Base-by-base conservation (phyloP, 352 stramenopile genomes). In the Globisporangium perplexum region DNA sequence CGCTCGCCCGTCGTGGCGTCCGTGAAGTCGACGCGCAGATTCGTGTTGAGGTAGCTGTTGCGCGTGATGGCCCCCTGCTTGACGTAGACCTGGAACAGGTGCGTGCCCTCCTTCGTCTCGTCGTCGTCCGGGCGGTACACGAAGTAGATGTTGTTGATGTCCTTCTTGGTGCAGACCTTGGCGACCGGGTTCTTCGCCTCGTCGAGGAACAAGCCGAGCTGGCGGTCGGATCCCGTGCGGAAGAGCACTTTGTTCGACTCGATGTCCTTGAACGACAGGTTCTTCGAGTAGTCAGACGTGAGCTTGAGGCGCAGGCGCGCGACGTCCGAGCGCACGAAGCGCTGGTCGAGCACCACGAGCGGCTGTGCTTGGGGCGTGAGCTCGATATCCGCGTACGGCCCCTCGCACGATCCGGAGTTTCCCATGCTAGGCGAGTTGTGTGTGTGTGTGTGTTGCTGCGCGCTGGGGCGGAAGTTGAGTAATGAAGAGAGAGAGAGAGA, bases 11-110 rank as follows among this genome's bases (percentile, higher is more conserved):
- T 58, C 12, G 52, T 47, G 22, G 42, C 17, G 20, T 58, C 52
- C 15, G 31, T 52, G 23, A 58, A 58, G 43, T 58, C 52, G 23
- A 52, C 52, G 2, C 52, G 43, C 42, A 58, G 14, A 4, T 46
- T 15, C 33, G 33, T 52, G 22, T 58, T 43, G 15, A 52, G 43
- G 44, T 58, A 58, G 4, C 22, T 23, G 4, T 14, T 39, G 31
- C 28, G 42, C 6, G 23, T 52, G 10, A 11, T 36, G 17, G 36
- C 22, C 0, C 43, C 31, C 33, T 58, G 43, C 43, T 50, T 50
- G 43, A 58, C 44, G 30, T 58, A 58, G 17, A 58, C n/a, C 24
- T 58, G 52, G 1, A 58, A 30, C 11, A 57, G 26, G 18, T 56
- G 30, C 3, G 24, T 14, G 17, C 30, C 35, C 7, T 58, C 26